Percentiles rank a stretch among this genome's conserved stretches.
Evolutionary conservation across 1,284 basidiomycete species (phyloP).

Genomic region (Termitomyces sp.): DNA sequence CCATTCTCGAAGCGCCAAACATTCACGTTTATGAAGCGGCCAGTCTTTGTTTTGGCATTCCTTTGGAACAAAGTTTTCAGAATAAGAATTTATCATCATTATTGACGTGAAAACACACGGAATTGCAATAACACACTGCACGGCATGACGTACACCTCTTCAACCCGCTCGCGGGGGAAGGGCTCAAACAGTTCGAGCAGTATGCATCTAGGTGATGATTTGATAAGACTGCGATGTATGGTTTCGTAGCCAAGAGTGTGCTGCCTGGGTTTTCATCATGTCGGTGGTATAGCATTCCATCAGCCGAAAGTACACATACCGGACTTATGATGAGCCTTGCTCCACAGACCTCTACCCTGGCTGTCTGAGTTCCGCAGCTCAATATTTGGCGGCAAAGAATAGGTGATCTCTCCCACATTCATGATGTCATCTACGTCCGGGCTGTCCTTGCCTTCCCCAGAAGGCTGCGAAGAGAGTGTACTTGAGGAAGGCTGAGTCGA

Average conservation of each 20-base stretch:
- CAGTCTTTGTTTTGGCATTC: constrained; percentile 77
- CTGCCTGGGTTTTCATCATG: constrained; percentile 42
- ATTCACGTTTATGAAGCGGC: constrained; percentile 74
- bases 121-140: constrained; percentile 66
- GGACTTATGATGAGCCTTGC: constrained; percentile 28
- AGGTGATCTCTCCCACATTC: constrained; percentile 1
- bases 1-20: constrained; percentile 61
- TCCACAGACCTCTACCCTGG: constrained; percentile 37
- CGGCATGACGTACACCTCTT: constrained; percentile 73
- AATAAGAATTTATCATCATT: neutral
- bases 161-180: constrained; percentile 31
- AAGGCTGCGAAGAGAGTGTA: constrained; percentile 14
- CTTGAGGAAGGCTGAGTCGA: constrained; percentile 9
- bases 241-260: constrained; percentile 48
- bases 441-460: constrained; percentile 10
- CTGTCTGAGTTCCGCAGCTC: constrained; percentile 25
- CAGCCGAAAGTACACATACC: constrained; percentile 28
- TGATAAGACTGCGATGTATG: constrained; percentile 64
- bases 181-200: constrained; percentile 66
- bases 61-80: constrained; percentile 30
- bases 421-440: neutral
- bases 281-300: neutral
- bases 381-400: constrained; percentile 23
- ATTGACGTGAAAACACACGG: constrained; percentile 34
- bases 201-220: constrained; percentile 51